Evolutionary conservation across 805 yeast genomes (phyloP).

Genomic region (Lipomyces mesembrius): DNA sequence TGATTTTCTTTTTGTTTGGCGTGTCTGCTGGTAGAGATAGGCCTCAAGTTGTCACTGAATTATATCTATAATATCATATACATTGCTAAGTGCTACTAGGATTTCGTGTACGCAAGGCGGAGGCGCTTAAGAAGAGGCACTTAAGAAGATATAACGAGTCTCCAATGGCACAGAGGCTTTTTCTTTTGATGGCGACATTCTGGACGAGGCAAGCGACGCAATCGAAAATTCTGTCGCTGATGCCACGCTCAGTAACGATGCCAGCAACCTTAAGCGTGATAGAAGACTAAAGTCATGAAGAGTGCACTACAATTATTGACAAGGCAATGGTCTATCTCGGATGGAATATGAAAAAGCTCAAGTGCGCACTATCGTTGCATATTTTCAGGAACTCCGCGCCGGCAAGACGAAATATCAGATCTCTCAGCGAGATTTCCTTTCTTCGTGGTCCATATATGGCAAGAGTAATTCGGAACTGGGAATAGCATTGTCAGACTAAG

Average conservation of each 20-base stretch:
- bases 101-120: not conserved
- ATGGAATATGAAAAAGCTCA: not conserved
- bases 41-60: not conserved
- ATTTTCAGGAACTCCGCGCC: not conserved
- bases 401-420: slow-evolving; percentile 2
- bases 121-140: too few relatives aligned
- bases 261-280: not conserved
- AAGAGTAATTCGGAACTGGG: too few relatives aligned
- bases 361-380: not conserved
- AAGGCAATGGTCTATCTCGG: not conserved
- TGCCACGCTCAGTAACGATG: not conserved
- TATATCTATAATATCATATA: too few relatives aligned
- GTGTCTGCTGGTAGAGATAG: too few relatives aligned
- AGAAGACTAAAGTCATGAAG: too few relatives aligned
- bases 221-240: not conserved
- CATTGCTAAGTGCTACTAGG: not conserved
- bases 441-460: not conserved
- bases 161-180: not conserved
- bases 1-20: too few relatives aligned
- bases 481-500: too few relatives aligned
- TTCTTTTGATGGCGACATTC: not conserved
- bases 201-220: not conserved
- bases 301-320: not conserved
- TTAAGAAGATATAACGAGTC: not conserved
- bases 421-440: not conserved